Percentiles rank a stretch among this genome's conserved stretches.
These are phyloP conservation scores for Salicornia ramosissima DNA, from an alignment of 148 eudicot genomes.

Conservation along the genomic window DNA sequence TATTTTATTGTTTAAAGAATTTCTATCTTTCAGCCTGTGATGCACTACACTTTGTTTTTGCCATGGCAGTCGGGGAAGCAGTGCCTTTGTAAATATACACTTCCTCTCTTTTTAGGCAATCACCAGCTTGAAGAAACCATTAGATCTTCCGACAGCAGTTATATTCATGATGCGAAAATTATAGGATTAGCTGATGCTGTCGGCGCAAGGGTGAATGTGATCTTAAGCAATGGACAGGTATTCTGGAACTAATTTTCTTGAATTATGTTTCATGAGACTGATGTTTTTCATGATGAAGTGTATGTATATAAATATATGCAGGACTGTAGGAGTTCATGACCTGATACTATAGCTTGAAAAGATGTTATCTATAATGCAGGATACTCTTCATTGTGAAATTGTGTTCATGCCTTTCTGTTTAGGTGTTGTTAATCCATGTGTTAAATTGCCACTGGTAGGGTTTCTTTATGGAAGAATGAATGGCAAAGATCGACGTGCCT, in stretches of 20 bases:
- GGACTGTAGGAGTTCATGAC: too few relatives aligned
- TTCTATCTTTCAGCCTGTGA: not conserved
- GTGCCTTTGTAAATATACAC: conserved; percentile 72
- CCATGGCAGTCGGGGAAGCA: conserved; percentile 78
- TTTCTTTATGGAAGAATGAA: not conserved
- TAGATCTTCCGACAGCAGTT: conserved; percentile 34
- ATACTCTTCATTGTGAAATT: not conserved
- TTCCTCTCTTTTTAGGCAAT: conserved; percentile 44
- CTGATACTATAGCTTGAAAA: not conserved
- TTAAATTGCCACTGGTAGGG: not conserved
- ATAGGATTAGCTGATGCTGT: conserved; percentile 85
- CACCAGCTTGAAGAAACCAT: conserved; percentile 30
- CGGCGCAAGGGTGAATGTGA: conserved; percentile 68
- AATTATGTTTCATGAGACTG: conserved; percentile 5
- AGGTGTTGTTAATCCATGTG: conserved; percentile 3
- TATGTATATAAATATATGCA: not conserved
- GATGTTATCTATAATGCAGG: not conserved
- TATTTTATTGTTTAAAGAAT: not conserved
- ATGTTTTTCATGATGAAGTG: not conserved
- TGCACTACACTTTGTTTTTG: conserved; percentile 7
- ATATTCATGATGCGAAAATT: conserved; percentile 41
- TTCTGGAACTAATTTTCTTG: not conserved
- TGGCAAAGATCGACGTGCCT: not conserved
- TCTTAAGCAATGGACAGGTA: conserved; percentile 79
- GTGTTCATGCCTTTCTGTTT: not conserved